A percentile compares a stretch with the other conserved stretches of the same genome.
These are phyloP conservation scores for Calocybe gangraenosa DNA, from an alignment of 768 basidiomycete genomes.

Conservation along the genomic window DNA sequence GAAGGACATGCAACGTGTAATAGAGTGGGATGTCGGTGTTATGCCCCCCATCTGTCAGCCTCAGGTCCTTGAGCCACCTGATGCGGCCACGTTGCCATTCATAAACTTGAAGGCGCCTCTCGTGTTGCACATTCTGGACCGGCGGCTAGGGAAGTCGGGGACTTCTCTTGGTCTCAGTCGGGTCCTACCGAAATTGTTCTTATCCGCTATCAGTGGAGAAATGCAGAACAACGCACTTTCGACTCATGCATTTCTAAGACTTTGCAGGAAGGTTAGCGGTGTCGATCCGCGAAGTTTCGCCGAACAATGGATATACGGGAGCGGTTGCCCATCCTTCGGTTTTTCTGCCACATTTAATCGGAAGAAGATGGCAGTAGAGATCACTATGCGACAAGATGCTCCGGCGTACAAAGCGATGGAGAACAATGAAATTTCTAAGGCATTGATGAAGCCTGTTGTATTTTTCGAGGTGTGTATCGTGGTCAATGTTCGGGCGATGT, in stretches of 20 bases:
- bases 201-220: conserved; percentile 91
- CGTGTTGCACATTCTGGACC: conserved; percentile 94
- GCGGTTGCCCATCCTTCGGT: conserved; percentile 89
- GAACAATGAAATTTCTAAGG: conserved; percentile 60
- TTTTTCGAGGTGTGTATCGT: conserved; percentile 73
- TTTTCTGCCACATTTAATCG: conserved; percentile 92
- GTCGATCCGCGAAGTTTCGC: conserved; percentile 88
- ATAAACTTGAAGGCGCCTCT: conserved; percentile 94
- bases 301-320: conserved; percentile 99
- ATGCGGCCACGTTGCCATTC: conserved; percentile 74
- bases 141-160: conserved; percentile 90
- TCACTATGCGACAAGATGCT: conserved; percentile 86
- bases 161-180: conserved; percentile 93
- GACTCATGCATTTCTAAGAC: conserved; percentile 86
- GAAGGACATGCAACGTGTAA: conserved; percentile 92
- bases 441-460: conserved; percentile 74
- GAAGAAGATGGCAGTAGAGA: conserved; percentile 98
- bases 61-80: conserved; percentile 79
- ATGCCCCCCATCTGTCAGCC: conserved; percentile 96
- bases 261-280: conserved; percentile 90
- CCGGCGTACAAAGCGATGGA: conserved; percentile 74
- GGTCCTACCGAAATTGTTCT: conserved; percentile 90
- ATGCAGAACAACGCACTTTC: conserved; percentile 80
- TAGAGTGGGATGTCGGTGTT: conserved; percentile 80
- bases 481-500: background rate